Evolutionary conservation across 2,329 filamentous ascomycete species (phyloP).

Genomic region (Cladosporium sp.): DNA sequence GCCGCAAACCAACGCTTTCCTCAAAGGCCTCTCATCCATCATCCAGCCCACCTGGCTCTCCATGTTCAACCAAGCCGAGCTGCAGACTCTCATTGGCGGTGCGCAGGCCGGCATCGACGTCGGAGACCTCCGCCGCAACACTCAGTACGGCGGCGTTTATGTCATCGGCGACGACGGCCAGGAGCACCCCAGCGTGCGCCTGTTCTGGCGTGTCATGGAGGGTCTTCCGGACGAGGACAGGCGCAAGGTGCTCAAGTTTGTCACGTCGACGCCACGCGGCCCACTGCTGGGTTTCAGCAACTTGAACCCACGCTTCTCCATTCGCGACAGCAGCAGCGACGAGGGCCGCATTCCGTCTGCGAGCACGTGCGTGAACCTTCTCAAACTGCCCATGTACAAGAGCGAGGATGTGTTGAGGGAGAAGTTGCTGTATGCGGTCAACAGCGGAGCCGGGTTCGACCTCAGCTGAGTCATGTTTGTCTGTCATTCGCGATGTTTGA

Average conservation of each 20-base stretch:
- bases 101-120: slow-evolving; percentile 76
- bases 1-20: slow-evolving; percentile 78
- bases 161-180: slow-evolving; percentile 77
- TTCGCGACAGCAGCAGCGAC: slow-evolving; percentile 73
- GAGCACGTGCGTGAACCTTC: slow-evolving; percentile 89
- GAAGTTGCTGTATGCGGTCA: slow-evolving; percentile 85
- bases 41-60: slow-evolving; percentile 89
- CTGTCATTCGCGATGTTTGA: background rate
- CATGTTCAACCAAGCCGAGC: slow-evolving; percentile 96
- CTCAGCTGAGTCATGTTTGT: slow-evolving; percentile 20
- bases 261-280: slow-evolving; percentile 85
- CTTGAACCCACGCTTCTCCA: slow-evolving; percentile 79
- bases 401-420: slow-evolving; percentile 59
- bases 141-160: slow-evolving; percentile 82
- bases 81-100: slow-evolving; percentile 88
- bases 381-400: slow-evolving; percentile 83
- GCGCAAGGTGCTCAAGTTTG: slow-evolving; percentile 86
- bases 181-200: slow-evolving; percentile 76
- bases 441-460: slow-evolving; percentile 89
- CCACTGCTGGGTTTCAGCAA: slow-evolving; percentile 84
- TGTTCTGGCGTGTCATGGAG: slow-evolving; percentile 90
- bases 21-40: slow-evolving; percentile 77
- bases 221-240: slow-evolving; percentile 68
- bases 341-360: slow-evolving; percentile 79
- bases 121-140: slow-evolving; percentile 76